Evolutionary conservation across 2,329 filamentous ascomycete species (phyloP), one percentile per base, ranked within the genome.

Genomic region (Aurifilum marmelostoma): DNA sequence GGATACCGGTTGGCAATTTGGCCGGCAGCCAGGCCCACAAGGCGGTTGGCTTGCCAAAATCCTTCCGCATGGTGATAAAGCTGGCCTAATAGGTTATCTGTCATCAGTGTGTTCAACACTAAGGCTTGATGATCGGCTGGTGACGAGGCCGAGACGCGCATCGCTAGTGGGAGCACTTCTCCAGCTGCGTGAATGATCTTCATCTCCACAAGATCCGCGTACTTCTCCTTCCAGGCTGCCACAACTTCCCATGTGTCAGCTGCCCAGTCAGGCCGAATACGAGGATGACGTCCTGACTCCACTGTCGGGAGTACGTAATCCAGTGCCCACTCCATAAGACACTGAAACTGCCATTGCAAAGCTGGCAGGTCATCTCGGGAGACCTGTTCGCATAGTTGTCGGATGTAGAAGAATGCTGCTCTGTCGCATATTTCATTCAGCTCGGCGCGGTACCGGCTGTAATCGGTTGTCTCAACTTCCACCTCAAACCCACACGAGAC

Each of bases 21-120:
- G 34, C 34, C 34, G 9, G 9, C 34, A 37, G 34, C 34, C 34
- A 37, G 9, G 9, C 34, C 34, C 9, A 9, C 4, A 37, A 37
- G 34, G 34, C 9, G 34, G 34, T 37, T 37, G 47, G 61, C 61
- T 24, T 63, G 61, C n/a, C 39, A 29, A 39, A 50, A 63, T 6
- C 61, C 27, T 27, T 50, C 39, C 8, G 39, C 66, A 2, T 66
- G 12, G 32, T 3, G 59, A 58, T 80, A 78, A 54, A 78, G 75
- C 21, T 73, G 52, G 14, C 75, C 69, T 1, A 80, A 70, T 24
- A 76, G 70, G 37, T 75, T 72, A 59, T 80, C 73, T 14, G 75
- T 68, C 18, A 75, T 75, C n/a, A 81, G 67, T n/a, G 74, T 70
- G 62, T 80, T 77, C 16, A 79, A 71, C 34, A 79, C 39, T 12